Base-by-base conservation (phyloP, 176 grass and related monocot genomes). In the Musa acuminata region DNA sequence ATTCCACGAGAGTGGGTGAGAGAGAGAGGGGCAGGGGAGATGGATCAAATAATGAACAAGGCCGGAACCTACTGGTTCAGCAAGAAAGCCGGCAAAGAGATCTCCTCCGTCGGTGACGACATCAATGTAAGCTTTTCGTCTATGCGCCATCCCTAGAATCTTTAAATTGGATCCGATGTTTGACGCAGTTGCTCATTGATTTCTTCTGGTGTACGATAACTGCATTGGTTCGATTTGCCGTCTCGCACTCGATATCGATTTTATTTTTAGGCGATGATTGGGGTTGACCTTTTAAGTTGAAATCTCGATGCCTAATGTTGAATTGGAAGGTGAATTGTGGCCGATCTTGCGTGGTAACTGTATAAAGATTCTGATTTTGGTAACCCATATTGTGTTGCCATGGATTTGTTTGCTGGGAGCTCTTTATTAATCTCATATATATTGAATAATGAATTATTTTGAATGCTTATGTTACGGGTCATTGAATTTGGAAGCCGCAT, bases 31-130 rank as follows among this genome's bases (percentile, higher is more conserved):
- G 43, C 71, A 77, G 65, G 63, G 51, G 49, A 52, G 81, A 98
- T 99, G 96, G 88, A 99, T 87, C 86, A 94, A 80, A 79, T 95
- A 55, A 62, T 99, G 76, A 89, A 91, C 86, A 91, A 94, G 91
- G 96, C 82, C 23, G 91, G 96, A 29, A 85, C 81, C 86, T 99
- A 99, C 88, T 95, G 91, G 96, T 94, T 99, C 76, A 76, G 76
- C 80, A 85, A 95, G 82, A 89, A 89, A 69, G 96, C 96, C 43
- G 82, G 53, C 86, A 94, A 99, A 84, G 90, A 95, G 84, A 89
- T 99, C 76, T 86, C 90, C 78, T 94, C 91, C 72, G 90, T 95
- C 60, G 96, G 91, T 25, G 78, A 84, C n/a, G 91, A 95, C 80
- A 74, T 99, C 79, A 94, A 80, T 77, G 96, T 99, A 58, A 84